A percentile compares a stretch with the other conserved stretches of the same genome.
Evolutionary conservation across 2,329 filamentous ascomycete species (phyloP).

Genomic region (Sclerotinia sclerotiorum): DNA sequence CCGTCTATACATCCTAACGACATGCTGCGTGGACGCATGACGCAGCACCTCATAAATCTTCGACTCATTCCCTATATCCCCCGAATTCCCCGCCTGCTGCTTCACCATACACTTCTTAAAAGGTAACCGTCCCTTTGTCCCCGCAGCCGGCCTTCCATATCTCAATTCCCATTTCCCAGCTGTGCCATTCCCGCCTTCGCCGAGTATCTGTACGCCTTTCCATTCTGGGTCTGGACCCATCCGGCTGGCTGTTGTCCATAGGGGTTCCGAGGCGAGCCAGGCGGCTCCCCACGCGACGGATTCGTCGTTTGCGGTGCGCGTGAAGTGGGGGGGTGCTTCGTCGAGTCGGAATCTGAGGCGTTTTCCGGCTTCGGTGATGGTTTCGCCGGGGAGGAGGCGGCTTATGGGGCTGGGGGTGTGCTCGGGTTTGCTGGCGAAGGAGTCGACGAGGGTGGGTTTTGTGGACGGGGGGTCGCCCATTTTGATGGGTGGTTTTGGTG

Average conservation of each 20-base stretch:
- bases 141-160: background rate
- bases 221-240: background rate
- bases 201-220: background rate
- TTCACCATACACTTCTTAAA: background rate
- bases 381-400: background rate
- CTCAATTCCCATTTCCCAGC: background rate
- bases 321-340: rapidly evolving
- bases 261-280: background rate
- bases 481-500: no score
- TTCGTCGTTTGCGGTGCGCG: background rate
- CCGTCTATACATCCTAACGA: constrained; percentile 17
- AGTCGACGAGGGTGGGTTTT: no score
- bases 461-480: no score
- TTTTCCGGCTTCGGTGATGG: rapidly evolving
- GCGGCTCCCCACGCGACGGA: background rate
- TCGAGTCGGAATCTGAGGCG: background rate
- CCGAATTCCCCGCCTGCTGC: background rate
- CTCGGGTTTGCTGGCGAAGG: no score
- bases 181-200: background rate
- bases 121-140: background rate
- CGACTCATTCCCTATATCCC: background rate
- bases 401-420: no score
- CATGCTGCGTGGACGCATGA: background rate
- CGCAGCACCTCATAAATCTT: background rate
- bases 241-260: background rate